These are phyloP conservation scores for Solanum medicagineum DNA, from an alignment of 257 asterid species.

Conservation along the genomic window DNA sequence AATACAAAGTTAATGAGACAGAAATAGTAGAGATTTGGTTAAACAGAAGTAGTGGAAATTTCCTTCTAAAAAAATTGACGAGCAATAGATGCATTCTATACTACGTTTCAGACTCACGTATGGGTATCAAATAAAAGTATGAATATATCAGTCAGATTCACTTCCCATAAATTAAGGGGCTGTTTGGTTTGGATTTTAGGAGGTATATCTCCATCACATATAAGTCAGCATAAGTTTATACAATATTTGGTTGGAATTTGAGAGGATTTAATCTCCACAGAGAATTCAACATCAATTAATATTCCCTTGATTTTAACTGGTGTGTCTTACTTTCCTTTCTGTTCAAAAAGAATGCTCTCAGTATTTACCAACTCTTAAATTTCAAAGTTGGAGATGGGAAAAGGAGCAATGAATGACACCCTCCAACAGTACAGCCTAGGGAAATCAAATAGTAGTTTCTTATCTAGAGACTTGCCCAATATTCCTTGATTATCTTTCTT, in stretches of 20 bases:
- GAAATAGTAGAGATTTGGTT: neutral
- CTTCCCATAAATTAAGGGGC: neutral
- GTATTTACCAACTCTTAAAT: no score
- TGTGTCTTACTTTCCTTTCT: neutral
- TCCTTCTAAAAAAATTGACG: neutral
- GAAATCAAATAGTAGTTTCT: neutral
- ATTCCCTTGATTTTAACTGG: no score
- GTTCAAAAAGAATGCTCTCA: no score
- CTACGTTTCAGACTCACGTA: neutral
- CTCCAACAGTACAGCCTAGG: neutral
- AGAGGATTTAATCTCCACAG: neutral
- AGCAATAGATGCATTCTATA: neutral
- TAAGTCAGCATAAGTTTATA: neutral
- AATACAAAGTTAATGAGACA: neutral
- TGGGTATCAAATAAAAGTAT: neutral
- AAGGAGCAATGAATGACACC: neutral
- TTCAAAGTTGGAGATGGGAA: neutral
- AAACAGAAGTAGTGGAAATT: neutral
- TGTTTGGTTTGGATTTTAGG: neutral
- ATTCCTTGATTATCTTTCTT: neutral
- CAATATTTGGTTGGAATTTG: neutral
- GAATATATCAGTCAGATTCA: neutral
- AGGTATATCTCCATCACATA: neutral
- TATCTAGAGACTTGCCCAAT: neutral
- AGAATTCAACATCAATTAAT: neutral